Conservation (phyloP, 2,329 filamentous ascomycete genomes). For the Stagonosporopsis rhizophila region DNA sequence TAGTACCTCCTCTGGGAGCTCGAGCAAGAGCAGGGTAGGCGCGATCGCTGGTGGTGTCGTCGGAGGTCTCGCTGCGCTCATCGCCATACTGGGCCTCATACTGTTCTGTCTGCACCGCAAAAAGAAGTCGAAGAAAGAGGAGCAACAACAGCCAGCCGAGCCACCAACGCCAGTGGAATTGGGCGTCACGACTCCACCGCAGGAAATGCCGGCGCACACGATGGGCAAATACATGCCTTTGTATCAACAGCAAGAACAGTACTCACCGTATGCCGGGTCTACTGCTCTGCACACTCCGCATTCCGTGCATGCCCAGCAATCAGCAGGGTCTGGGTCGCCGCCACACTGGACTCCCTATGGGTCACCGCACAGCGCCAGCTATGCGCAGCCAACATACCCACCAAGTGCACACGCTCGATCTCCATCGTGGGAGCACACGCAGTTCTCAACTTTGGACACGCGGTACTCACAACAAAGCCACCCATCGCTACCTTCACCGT, state of each 20-base stretch:
- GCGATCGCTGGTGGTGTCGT: constrained; percentile 52
- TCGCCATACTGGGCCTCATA: constrained; percentile 42
- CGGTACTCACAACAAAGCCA: constrained; percentile 35
- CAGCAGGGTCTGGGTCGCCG: constrained; percentile 25
- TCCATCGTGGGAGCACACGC: constrained; percentile 29
- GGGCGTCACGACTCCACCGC: constrained; percentile 35
- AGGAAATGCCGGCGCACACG: constrained; percentile 39
- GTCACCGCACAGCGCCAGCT: constrained; percentile 6
- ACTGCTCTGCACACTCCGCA: constrained; percentile 23
- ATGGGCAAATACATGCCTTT: constrained; percentile 39
- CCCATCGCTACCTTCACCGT: constrained; percentile 31
- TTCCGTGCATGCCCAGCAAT: constrained; percentile 29
- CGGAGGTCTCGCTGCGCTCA: constrained; percentile 47
- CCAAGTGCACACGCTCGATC: constrained; percentile 24
- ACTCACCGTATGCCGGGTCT: constrained; percentile 6
- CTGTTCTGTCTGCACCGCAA: constrained; percentile 48
- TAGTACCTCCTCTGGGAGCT: constrained; percentile 12
- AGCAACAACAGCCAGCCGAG: constrained; percentile 11
- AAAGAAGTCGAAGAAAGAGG: constrained; percentile 41
- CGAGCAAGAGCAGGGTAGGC: constrained; percentile 40
- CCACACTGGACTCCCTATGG: constrained; percentile 13
- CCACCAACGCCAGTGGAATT: constrained; percentile 41
- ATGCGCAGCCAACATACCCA: constrained; percentile 18
- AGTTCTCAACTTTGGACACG: constrained; percentile 25
- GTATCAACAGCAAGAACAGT: constrained; percentile 30